Base-by-base conservation (phyloP, 768 basidiomycete genomes). In the Naganishia vaughanmartiniae region DNA sequence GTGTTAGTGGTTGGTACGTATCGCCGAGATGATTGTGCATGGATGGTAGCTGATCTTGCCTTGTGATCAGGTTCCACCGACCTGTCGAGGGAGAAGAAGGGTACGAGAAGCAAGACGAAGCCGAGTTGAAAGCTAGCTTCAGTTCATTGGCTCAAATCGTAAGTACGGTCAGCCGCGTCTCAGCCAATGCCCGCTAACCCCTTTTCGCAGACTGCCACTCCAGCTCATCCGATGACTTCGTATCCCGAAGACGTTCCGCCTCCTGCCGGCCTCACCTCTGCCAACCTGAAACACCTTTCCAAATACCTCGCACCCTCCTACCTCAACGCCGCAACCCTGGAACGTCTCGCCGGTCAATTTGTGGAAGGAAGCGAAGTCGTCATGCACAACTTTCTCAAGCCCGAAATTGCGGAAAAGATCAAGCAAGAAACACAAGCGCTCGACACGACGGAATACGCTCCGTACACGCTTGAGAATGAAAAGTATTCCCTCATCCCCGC, bases 91-190 rank as follows among this genome's bases (percentile, higher is more conserved):
- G 91, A 14, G 95, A 98, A 79, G 90, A 93, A 46, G 93, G 91
- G 0, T 92, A 91, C 76, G 84, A 86, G 56, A 87, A 88, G 54
- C 71, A 82, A 15, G 80, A 83, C 45, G 77, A 76, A 19, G 76
- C 81, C 46, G 80, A 77, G 33, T 75, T 83, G 26, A 84, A 86
- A 63, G 74, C 85, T 36, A 89, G 90, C 81, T 72, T 80, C 34
- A 92, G 89, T 80, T 94, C 93, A 4, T 85, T 94, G 67, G 91
- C 94, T 78, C 95, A 97, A 80, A 89, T 98, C 42, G 94, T 95
- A 76, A 81, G 91, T 87, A 10, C 19, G 39, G 34, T 48, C 26
- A 65, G 33, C 36, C 36, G n/a, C 19, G 17, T 17, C n/a, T 10
- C 21, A 24, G n/a, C 15, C 51, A n/a, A 66, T 19, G 12, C 30